Evolutionary conservation across 176 grass and related monocot genomes (phyloP).

Genomic region (Zoysia japonica): DNA sequence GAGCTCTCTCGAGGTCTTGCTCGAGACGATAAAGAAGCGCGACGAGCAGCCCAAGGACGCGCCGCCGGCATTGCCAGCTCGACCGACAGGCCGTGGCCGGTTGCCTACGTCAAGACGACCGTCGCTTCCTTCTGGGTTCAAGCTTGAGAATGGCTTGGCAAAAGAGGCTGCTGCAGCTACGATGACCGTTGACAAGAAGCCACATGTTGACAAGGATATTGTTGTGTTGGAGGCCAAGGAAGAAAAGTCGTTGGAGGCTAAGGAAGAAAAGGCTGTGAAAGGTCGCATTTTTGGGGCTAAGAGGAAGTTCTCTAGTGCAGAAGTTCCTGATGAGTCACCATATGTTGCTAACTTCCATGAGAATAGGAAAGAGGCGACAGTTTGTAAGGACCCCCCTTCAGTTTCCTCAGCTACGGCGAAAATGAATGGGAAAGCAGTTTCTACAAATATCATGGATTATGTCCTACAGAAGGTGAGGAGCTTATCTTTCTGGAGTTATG

Average conservation of each 20-base stretch:
- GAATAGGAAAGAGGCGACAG: constrained; percentile 36
- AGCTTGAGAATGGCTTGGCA: constrained; percentile 50
- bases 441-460: constrained; percentile 56
- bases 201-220: constrained; percentile 30
- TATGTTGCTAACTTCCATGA: constrained; percentile 44
- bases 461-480: constrained; percentile 72
- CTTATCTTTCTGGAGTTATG: constrained; percentile 21
- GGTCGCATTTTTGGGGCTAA: constrained; percentile 58
- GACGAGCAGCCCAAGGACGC: constrained; percentile 77
- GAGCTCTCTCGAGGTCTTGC: constrained; percentile 95
- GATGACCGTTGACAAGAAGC: constrained; percentile 30
- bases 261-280: constrained; percentile 41
- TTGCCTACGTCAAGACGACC: constrained; percentile 63
- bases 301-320: constrained; percentile 51
- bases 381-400: constrained; percentile 35
- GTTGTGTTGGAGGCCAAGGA: constrained; percentile 45
- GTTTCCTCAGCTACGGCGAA: constrained; percentile 45
- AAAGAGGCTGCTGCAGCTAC: constrained; percentile 26
- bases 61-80: constrained; percentile 77
- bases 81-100: constrained; percentile 75
- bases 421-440: constrained; percentile 49
- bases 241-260: neutral
- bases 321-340: constrained; percentile 49
- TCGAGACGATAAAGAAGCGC: constrained; percentile 71
- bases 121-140: constrained; percentile 48